Evolutionary conservation across 2,329 filamentous ascomycete genomes (phyloP), one percentile per base, ranked within the genome.

Genomic region (Aspergillus oerlinghausenensis): DNA sequence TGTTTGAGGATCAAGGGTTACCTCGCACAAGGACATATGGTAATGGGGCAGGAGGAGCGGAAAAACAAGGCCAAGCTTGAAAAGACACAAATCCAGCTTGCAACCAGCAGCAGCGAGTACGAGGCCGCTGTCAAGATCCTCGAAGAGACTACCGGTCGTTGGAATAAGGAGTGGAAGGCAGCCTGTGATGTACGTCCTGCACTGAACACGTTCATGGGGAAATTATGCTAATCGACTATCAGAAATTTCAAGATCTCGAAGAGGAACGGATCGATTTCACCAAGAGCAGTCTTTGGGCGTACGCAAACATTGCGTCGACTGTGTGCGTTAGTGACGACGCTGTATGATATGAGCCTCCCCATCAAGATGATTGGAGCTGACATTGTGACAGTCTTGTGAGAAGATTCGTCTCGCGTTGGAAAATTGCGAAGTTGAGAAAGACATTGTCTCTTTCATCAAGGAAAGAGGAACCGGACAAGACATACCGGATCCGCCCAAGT

Each of bases 1-100:
- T 97, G 93, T 71, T 81, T 99, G 48, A 94, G 96, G 73, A 97
- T 99, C 73, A 99, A 99, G 76, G 94, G 94, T 42, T 99, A 99
- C 70, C 84, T 99, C 4, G 94, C 95, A 3, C 94, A 99, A 75
- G 94, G 94, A 9, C 95, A 99, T 73, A 99, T 99, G 94, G 94
- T 99, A 56, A 99, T 99, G 94, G 94, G 94, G 14, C 94, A 99
- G 67, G 94, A 99, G 73, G 94, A 99, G 78, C 86, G 94, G 28
- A 97, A 96, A 77, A 99, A 99, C 75, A 99, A 99, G 77, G 92
- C 93, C 23, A 97, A 96, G 76, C 83, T 99, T 47, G 94, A 99
- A 75, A 99, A 99, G 82, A 97, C 94, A 1, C 94, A 99, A 73
- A 94, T 97, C 66, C 95, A 92, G 68, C 83, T 99, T 57, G 92